phyloP scores from a whole-genome alignment of 805 yeast genomes.

The Cyberlindnera euphorbiae region DNA sequence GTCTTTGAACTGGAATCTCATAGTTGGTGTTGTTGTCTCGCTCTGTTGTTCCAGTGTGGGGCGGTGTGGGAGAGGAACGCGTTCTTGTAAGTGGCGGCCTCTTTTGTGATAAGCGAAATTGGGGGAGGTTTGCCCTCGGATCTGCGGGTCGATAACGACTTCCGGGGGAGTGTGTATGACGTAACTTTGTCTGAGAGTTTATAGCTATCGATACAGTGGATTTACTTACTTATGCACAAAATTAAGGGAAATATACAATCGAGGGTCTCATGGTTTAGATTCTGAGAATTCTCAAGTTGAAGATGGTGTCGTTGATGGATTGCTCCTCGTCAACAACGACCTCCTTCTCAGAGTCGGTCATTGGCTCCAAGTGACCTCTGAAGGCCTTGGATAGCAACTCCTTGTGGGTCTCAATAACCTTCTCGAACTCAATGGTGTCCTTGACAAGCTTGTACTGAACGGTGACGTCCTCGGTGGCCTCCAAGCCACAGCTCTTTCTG shows the following conservation, averaged over 20 bases:
- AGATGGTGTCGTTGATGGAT: conserved; percentile 69
- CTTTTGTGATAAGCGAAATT: conserved; percentile 7
- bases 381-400: conserved; percentile 74
- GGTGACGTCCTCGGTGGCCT: conserved; percentile 89
- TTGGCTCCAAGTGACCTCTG: conserved; percentile 45
- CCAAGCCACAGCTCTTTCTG: conserved; percentile 92
- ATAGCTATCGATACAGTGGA: no score
- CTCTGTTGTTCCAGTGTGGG: background rate
- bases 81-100: no score
- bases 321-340: conserved; percentile 88
- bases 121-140: background rate
- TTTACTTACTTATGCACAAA: no score
- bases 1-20: conserved; percentile 93
- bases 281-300: conserved; percentile 73
- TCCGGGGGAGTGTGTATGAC: no score
- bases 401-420: conserved; percentile 57
- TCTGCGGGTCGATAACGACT: background rate
- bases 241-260: no score
- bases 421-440: conserved; percentile 58
- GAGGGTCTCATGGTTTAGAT: conserved; percentile 32
- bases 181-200: no score
- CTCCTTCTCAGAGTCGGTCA: conserved; percentile 37
- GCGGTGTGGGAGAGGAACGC: background rate
- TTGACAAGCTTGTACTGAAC: conserved; percentile 72
- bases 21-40: conserved; percentile 22